Evolutionary conservation across 192 early-diverging fungal genomes (phyloP).

Genomic region (Geranomyces variabilis): DNA sequence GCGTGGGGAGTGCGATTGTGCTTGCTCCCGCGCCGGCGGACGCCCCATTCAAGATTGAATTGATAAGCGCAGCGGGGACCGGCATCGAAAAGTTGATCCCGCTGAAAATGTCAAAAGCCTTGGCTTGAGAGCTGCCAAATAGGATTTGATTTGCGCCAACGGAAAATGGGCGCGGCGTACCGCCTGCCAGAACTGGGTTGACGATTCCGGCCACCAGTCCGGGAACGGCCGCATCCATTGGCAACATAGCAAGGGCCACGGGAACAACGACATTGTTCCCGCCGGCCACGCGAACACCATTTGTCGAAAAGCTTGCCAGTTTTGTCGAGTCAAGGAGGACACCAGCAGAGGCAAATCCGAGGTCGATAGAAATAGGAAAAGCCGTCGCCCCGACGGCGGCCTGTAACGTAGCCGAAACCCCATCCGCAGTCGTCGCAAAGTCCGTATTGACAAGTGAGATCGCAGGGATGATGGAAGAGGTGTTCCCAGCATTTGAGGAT

Average conservation of each 20-base stretch:
- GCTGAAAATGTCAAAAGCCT: conserved; percentile 23
- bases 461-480: neutral
- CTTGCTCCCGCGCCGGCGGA: neutral
- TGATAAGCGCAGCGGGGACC: conserved; percentile 4
- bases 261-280: conserved; percentile 19
- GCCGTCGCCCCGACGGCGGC: neutral
- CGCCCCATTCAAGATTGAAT: neutral
- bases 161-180: neutral
- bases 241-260: conserved; percentile 16
- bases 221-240: conserved; percentile 16
- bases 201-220: conserved; percentile 11
- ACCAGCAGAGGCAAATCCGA: conserved; percentile 21
- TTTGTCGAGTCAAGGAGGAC: conserved; percentile 18
- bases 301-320: conserved; percentile 17
- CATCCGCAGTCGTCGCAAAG: conserved; percentile 22
- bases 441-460: conserved; percentile 3
- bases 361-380: conserved; percentile 24
- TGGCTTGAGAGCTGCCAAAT: conserved; percentile 14
- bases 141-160: conserved; percentile 24
- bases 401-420: conserved; percentile 8
- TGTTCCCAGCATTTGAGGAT: neutral
- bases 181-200: conserved; percentile 13
- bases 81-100: conserved; percentile 27
- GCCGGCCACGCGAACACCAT: conserved; percentile 1
- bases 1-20: neutral